A percentile compares a stretch with the other conserved stretches of the same genome.
Evolutionary conservation across 345 rosid genomes (phyloP).

Genomic region (Trapa bicornis): DNA sequence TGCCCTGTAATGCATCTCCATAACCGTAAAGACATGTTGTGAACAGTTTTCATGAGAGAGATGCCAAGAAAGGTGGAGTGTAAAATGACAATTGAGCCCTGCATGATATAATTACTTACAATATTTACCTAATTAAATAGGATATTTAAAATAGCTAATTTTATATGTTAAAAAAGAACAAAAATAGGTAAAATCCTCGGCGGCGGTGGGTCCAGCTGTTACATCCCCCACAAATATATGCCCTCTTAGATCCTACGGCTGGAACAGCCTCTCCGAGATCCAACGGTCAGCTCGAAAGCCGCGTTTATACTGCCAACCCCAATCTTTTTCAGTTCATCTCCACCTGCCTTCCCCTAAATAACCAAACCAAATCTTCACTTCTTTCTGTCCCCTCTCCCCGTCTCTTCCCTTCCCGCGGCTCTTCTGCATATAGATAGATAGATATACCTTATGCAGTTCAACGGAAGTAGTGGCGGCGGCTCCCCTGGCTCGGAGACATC

Average conservation of each 20-base stretch:
- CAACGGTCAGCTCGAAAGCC: constrained; percentile 18
- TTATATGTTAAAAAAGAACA: not conserved
- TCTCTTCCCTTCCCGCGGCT: constrained; percentile 2
- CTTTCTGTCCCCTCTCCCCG: not conserved
- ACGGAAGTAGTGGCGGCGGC: constrained; percentile 3
- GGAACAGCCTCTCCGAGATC: constrained; percentile 12
- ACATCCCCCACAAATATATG: constrained; percentile 6
- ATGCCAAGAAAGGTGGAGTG: no score
- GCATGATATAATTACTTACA: no score
- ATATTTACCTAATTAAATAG: no score
- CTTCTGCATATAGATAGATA: not conserved
- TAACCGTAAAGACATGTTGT: no score
- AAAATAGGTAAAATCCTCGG: not conserved
- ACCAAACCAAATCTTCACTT: constrained; percentile 13
- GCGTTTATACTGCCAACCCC: constrained; percentile 25
- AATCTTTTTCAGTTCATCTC: not conserved
- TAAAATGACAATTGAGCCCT: no score
- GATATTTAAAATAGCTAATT: not conserved
- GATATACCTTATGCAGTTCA: constrained; percentile 4
- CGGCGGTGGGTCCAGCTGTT: constrained; percentile 24
- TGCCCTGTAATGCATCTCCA: no score
- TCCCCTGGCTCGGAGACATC: not conserved
- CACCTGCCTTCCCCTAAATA: constrained; percentile 8
- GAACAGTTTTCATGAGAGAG: no score
- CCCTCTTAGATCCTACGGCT: constrained; percentile 17